Evolutionary conservation across 1,139 yeast species (phyloP).

Genomic region (Suhomyces ambrosiae): DNA sequence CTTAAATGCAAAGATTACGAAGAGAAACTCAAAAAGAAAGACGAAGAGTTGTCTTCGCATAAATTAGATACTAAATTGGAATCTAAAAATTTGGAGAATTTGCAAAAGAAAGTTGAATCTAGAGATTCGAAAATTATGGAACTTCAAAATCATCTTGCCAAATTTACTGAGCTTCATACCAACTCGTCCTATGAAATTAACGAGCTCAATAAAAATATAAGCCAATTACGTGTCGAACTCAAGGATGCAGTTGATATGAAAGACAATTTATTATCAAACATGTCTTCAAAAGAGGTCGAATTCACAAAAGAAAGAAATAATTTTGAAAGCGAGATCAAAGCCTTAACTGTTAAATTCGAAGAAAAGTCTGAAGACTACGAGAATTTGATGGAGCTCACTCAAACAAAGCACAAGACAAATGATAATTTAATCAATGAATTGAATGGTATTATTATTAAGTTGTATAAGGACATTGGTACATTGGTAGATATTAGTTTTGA

Average conservation of each 20-base stretch:
- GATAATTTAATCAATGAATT: conserved; percentile 33
- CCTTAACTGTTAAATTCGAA: conserved; percentile 35
- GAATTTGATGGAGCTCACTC: conserved; percentile 45
- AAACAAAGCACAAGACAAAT: conserved; percentile 31
- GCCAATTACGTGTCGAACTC: conserved; percentile 28
- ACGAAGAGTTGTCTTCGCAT: conserved; percentile 10
- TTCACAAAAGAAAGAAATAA: conserved; percentile 54
- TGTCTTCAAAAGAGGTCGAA: conserved; percentile 65
- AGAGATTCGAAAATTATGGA: conserved; percentile 35
- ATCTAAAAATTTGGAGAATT: conserved; percentile 27
- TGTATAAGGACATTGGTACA: conserved; percentile 24
- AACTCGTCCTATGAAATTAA: conserved; percentile 22
- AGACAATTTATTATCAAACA: conserved; percentile 63
- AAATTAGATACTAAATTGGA: conserved; percentile 25
- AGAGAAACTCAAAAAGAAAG: conserved; percentile 8
- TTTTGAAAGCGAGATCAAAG: conserved; percentile 52
- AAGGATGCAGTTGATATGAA: conserved; percentile 48
- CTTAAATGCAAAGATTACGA: conserved; percentile 1
- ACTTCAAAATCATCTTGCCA: conserved; percentile 29
- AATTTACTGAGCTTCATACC: conserved; percentile 18
- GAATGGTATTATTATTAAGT: conserved; percentile 23
- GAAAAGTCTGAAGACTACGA: conserved; percentile 54
- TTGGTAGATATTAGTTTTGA: conserved; percentile 28
- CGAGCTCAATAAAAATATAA: conserved; percentile 24
- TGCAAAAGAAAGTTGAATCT: conserved; percentile 26